Evolutionary conservation across 139 green algal species (phyloP), one percentile per base, ranked within the genome.

Genomic region (Zygnema circumcarinatum): DNA sequence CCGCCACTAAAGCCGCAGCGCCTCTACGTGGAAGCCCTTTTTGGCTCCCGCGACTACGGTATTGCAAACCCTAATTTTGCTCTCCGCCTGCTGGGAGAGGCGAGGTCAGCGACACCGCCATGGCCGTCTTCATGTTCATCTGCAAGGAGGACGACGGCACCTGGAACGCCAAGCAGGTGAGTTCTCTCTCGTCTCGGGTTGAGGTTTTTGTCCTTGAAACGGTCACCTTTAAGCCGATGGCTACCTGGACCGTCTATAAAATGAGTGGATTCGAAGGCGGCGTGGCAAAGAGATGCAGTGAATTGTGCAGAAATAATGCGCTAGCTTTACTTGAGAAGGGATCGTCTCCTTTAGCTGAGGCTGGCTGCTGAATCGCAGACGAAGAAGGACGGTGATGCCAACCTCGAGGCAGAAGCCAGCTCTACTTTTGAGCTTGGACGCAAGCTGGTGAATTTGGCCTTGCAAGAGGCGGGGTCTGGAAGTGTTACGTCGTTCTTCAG

Each of bases 111-210:
- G n/a, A n/a, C n/a, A n/a, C n/a, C 76, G 25, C 39, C 76, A 86
- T 86, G 79, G 11, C 40, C 32, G 79, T 86, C 22, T 86, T 86
- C 36, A 79, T 86, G 79, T 86, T 86, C 47, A 86, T 86, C 79
- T 86, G 79, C 79, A 76, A 74, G 54, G 36, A 86, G n/a, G 79
- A 86, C 11, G 79, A 68, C 29, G 47, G 47, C 79, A 86, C 56
- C 42, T 86, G 79, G 79, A 78, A 38, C n/a, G 79, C 79, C 41
- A 86, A 86, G 52, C 79, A 84, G 76, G 76, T 84, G 35, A 73
- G 47, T 31, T n/a, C n/a, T n/a, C n/a, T n/a, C n/a, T n/a, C 16
- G 20, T 35, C 68, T 76, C 0, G 16, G 25, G 38, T 1, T 1
- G 0, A 76, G 29, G 38, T 16, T 16, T 16, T 29, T 31, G 56